phyloP scores from a whole-genome alignment of 2,329 filamentous ascomycete genomes.

The Tolypocladium cylindrosporum region DNA sequence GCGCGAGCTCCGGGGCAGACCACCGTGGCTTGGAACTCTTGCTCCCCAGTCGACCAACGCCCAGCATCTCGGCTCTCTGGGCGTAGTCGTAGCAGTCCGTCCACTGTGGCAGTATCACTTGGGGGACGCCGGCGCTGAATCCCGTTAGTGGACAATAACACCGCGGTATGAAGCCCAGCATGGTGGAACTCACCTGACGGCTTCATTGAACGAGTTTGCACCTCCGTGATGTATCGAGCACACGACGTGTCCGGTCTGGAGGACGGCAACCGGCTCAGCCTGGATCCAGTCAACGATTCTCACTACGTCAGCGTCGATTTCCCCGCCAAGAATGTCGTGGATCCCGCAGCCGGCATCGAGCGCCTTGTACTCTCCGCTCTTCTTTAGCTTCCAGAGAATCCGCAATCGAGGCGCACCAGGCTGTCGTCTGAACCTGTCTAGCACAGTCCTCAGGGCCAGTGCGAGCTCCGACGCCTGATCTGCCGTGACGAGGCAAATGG shows the following conservation, averaged over 20 bases:
- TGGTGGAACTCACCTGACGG: constrained; percentile 18
- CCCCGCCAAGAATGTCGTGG: constrained; percentile 11
- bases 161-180: background rate
- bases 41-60: constrained; percentile 24
- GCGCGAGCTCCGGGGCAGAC: constrained; percentile 9
- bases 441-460: constrained; percentile 20
- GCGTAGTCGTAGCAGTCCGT: constrained; percentile 37
- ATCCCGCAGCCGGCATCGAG: constrained; percentile 4
- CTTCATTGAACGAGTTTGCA: constrained; percentile 31
- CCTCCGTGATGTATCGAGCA: constrained; percentile 36
- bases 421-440: constrained; percentile 15
- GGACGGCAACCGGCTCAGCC: constrained; percentile 23
- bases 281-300: constrained; percentile 29
- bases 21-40: constrained; percentile 12
- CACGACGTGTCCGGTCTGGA: constrained; percentile 25
- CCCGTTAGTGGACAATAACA: background rate
- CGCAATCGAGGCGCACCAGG: constrained; percentile 7
- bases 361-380: constrained; percentile 6
- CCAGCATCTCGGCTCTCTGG: constrained; percentile 30
- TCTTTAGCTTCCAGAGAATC: constrained; percentile 24
- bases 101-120: constrained; percentile 34
- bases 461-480: constrained; percentile 28
- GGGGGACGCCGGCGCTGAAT: constrained; percentile 31
- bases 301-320: constrained; percentile 19
- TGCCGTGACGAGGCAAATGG: constrained; percentile 19